A percentile compares a stretch with the other conserved stretches of the same genome.
phyloP scores from a whole-genome alignment of 139 green algal genomes.

The Chlorella sp. region DNA sequence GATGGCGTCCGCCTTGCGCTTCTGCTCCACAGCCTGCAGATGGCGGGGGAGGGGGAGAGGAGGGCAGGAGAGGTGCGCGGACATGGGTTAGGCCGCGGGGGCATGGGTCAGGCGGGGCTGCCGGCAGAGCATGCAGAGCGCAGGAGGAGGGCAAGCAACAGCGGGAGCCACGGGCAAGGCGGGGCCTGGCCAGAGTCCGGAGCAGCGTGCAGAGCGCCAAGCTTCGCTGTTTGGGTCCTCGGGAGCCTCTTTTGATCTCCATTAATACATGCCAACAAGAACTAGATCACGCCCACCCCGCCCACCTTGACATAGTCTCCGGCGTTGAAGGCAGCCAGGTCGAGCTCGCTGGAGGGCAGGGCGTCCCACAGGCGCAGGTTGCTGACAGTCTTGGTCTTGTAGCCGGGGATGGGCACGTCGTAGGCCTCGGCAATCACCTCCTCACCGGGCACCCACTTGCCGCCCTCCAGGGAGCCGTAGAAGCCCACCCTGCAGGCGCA shows the following conservation, averaged over 20 bases:
- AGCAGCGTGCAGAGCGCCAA: background rate
- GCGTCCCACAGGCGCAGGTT: slow-evolving; percentile 99
- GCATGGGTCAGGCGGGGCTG: background rate
- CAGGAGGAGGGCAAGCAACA: too few relatives aligned
- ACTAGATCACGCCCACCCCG: too few relatives aligned
- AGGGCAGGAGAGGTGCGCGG: too few relatives aligned
- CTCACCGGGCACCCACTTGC: slow-evolving; percentile 75
- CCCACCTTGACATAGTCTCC: slow-evolving; percentile 69
- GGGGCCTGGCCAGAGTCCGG: too few relatives aligned
- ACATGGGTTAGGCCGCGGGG: background rate
- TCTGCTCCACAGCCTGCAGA: slow-evolving; percentile 80
- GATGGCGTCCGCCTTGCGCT: slow-evolving; percentile 92
- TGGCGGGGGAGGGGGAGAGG: too few relatives aligned
- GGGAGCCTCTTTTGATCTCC: too few relatives aligned
- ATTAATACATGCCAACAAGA: too few relatives aligned
- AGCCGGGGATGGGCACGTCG: slow-evolving; percentile 96
- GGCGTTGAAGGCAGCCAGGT: slow-evolving; percentile 89
- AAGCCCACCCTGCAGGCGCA: slow-evolving; percentile 62
- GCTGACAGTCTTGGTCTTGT: slow-evolving; percentile 56
- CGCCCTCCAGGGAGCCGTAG: slow-evolving; percentile 68
- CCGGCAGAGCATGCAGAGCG: background rate
- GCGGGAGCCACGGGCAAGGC: too few relatives aligned
- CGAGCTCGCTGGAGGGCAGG: slow-evolving; percentile 91
- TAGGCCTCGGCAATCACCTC: slow-evolving; percentile 85
- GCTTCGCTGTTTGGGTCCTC: background rate